phyloP scores from a whole-genome alignment of 768 basidiomycete species.

The Chiua virens region DNA sequence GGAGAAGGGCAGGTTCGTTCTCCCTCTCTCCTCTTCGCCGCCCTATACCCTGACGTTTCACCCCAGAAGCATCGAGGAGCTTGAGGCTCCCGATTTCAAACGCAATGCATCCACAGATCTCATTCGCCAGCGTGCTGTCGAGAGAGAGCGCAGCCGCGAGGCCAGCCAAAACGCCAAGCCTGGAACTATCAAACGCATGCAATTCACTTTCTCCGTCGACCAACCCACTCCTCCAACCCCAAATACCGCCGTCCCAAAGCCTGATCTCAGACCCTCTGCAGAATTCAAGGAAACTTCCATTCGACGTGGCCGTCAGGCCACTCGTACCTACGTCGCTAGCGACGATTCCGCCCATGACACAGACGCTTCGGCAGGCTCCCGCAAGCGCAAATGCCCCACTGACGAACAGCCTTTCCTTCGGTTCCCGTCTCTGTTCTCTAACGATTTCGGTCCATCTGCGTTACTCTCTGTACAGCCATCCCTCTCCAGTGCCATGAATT shows the following conservation, averaged over 20 bases:
- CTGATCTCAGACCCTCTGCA: slow-evolving; percentile 62
- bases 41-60: slow-evolving; percentile 18
- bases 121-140: slow-evolving; percentile 75
- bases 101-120: slow-evolving; percentile 76
- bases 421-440: slow-evolving; percentile 73
- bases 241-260: slow-evolving; percentile 53
- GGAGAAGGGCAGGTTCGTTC: slow-evolving; percentile 82
- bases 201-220: slow-evolving; percentile 86
- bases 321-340: slow-evolving; percentile 37
- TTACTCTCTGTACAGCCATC: slow-evolving; percentile 68
- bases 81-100: slow-evolving; percentile 80
- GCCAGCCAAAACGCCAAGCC: slow-evolving; percentile 60
- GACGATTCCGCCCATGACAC: slow-evolving; percentile 20
- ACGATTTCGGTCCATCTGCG: slow-evolving; percentile 76
- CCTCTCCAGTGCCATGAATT: slow-evolving; percentile 66
- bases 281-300: slow-evolving; percentile 54
- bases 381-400: slow-evolving; percentile 24
- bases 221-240: slow-evolving; percentile 52
- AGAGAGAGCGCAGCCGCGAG: slow-evolving; percentile 79
- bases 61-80: slow-evolving; percentile 76
- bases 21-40: slow-evolving; percentile 13
- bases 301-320: slow-evolving; percentile 40
- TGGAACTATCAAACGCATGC: slow-evolving; percentile 83
- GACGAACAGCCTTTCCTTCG: slow-evolving; percentile 46
- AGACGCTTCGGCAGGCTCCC: slow-evolving; percentile 26